These are phyloP conservation scores for Fusarium bulbicola DNA, from an alignment of 2,329 filamentous ascomycete genomes.

Conservation along the genomic window DNA sequence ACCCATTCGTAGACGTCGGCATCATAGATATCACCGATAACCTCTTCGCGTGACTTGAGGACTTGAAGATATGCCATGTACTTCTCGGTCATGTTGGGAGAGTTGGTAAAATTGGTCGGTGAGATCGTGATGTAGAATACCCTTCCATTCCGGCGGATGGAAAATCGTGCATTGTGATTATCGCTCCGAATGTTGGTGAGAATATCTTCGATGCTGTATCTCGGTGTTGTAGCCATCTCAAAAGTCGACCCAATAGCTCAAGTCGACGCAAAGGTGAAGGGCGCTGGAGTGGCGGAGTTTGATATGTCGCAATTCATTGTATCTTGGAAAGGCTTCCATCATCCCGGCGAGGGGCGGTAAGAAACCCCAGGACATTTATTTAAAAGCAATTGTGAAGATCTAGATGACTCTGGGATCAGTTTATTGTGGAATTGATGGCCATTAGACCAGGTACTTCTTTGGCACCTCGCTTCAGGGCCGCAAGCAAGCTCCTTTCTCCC, in stretches of 20 bases:
- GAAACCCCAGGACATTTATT: neutral
- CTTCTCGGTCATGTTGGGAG: conserved; percentile 12
- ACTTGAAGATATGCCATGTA: conserved; percentile 28
- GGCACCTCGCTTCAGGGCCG: no score
- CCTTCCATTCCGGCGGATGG: conserved; percentile 31
- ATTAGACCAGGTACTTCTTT: neutral
- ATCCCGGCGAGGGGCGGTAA: rapidly evolving
- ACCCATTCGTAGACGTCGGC: conserved; percentile 34
- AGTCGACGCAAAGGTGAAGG: neutral
- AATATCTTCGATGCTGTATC: conserved; percentile 4
- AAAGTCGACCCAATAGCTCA: neutral
- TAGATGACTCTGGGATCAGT: neutral
- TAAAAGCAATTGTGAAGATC: no score
- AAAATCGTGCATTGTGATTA: conserved; percentile 12
- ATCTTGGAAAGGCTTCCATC: neutral
- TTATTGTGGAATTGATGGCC: neutral
- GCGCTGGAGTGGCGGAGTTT: neutral
- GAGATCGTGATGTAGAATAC: conserved; percentile 26
- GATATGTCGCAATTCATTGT: neutral
- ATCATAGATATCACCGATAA: conserved; percentile 23
- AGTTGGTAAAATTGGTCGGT: conserved; percentile 22
- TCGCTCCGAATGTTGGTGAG: neutral
- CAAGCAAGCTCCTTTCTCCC: neutral
- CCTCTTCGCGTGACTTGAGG: conserved; percentile 28
- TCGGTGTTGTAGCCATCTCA: neutral